Evolutionary conservation across 2,329 filamentous ascomycete genomes (phyloP).

Genomic region (Trichoderma lentiforme): DNA sequence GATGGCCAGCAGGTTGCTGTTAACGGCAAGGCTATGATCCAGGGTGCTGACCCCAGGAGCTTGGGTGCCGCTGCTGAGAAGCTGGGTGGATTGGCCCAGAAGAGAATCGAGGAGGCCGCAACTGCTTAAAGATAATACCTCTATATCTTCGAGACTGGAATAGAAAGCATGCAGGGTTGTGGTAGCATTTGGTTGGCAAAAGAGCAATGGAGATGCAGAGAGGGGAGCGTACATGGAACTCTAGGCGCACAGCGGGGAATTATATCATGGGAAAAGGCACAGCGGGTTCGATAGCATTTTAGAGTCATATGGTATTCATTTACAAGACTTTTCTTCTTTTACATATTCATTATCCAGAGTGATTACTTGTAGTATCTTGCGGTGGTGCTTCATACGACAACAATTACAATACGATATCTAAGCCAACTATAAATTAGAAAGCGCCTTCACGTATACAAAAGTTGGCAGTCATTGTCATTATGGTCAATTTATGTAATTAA

Average conservation of each 20-base stretch:
- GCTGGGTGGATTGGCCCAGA: constrained; percentile 35
- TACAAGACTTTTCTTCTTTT: not conserved
- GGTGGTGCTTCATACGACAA: no score
- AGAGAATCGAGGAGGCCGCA: constrained; percentile 27
- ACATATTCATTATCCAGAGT: not conserved
- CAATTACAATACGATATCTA: no score
- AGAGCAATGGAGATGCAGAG: not conserved
- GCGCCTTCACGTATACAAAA: no score
- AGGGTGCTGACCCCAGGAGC: constrained; percentile 32
- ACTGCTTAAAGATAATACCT: not conserved
- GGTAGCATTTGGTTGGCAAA: not conserved
- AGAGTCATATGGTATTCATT: not conserved
- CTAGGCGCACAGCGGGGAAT: not conserved
- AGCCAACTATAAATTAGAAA: no score
- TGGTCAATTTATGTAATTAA: not conserved
- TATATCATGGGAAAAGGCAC: not conserved
- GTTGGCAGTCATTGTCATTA: no score
- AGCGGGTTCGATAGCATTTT: constrained; percentile 1
- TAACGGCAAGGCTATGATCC: constrained; percentile 32
- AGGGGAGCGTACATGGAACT: not conserved
- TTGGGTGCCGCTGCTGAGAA: constrained; percentile 38
- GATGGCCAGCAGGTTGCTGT: constrained; percentile 48
- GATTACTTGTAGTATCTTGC: not conserved
- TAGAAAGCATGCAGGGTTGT: no score
- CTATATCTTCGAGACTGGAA: not conserved